These are phyloP conservation scores for Diplocarpon mali DNA, from an alignment of 2,329 filamentous ascomycete genomes.

Conservation along the genomic window DNA sequence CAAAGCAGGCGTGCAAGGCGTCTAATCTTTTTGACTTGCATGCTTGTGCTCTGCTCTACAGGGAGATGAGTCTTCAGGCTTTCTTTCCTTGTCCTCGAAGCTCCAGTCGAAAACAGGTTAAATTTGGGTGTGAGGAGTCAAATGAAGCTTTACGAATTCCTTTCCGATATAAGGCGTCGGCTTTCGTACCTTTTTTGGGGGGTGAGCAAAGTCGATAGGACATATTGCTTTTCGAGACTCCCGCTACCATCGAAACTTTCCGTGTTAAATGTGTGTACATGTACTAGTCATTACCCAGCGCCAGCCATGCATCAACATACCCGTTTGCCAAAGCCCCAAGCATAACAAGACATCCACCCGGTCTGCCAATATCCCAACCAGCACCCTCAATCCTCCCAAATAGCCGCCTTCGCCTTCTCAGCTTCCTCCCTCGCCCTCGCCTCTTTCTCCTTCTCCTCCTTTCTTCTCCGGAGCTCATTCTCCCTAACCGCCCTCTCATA, in stretches of 20 bases:
- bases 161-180: not conserved
- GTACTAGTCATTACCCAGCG: constrained; percentile 2
- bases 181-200: too few species aligned
- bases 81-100: constrained; percentile 9
- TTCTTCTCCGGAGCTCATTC: constrained; percentile 68
- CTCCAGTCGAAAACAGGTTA: constrained; percentile 6
- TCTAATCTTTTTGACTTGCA: constrained; percentile 20
- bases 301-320: constrained; percentile 7
- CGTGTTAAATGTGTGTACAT: not conserved
- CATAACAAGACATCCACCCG: not conserved
- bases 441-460: constrained; percentile 57
- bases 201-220: too few species aligned
- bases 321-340: not conserved
- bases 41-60: constrained; percentile 10
- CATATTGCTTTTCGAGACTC: too few species aligned
- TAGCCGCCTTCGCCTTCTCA: constrained; percentile 67
- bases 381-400: constrained; percentile 62
- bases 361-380: not conserved
- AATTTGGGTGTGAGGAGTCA: not conserved
- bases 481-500: constrained; percentile 76
- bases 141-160: not conserved
- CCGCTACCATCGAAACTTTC: too few species aligned
- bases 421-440: constrained; percentile 48
- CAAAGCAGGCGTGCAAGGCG: constrained; percentile 20
- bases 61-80: constrained; percentile 9